Base-by-base conservation (phyloP, 2,329 filamentous ascomycete genomes). In the Colletotrichum echinochloae region DNA sequence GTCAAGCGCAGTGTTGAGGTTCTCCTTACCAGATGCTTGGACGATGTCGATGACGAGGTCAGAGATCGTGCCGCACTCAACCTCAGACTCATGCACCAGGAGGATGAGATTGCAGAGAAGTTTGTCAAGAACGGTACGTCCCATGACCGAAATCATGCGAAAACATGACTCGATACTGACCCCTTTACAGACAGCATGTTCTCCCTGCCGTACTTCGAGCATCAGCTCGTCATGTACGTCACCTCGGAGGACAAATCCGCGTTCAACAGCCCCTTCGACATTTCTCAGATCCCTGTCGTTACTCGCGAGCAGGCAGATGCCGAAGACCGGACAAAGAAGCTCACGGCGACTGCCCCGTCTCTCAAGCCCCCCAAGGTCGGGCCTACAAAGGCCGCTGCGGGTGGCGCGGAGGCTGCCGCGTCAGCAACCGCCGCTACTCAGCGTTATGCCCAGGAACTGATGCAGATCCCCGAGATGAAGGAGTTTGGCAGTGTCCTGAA, bases 41-140 rank as follows among this genome's bases (percentile, higher is more conserved):
- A 99, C 80, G 96, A 99, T 79, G 95, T 95, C 5, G 96, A 99
- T 81, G 96, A 99, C 77, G 96, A 99, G 83, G 96, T 99, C 68
- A 91, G 96, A 76, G 96, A 99, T 79, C 94, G 96, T 79, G 96
- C 96, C 72, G 95, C 95, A 5, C 85, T 99, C 57, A 98, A 97
- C 80, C 86, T 99, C 70, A 89, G 94, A 78, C 85, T 99, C 73
- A 98, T 99, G 93, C 88, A 91, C 72, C 94, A 97, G 78, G 94
- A 97, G 75, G 94, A 97, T 76, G 93, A 97, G 71, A 87, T 95
- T 81, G 94, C 95, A 1, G 87, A 90, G 74, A 89, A 90, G 71
- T 98, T 99, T 80, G 94, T 98, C 79, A 96, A 97, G 84, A 98
- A 97, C 78, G 93, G 93, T 94, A 85, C 79, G 85, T n/a, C 67